Base-by-base conservation (phyloP, 225 moss, liverwort and hornwort species). In the Marchantia paleacea region DNA sequence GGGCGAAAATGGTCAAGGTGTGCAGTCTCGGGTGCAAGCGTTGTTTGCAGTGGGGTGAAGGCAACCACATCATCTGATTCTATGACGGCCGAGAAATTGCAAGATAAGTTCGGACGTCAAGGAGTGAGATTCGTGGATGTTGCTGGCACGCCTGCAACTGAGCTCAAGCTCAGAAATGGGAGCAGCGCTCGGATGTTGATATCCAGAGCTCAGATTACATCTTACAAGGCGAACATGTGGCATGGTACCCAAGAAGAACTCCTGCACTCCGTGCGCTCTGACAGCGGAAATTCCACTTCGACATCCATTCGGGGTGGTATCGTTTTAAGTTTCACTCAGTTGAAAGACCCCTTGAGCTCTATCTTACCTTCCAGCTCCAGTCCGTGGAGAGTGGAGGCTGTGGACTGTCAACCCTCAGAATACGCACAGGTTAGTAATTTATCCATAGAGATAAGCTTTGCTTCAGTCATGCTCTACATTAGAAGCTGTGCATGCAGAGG, bases 141-240 rank as follows among this genome's bases (percentile, higher is more conserved):
- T 24, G 91, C 68, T 10, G 92, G 88, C 39, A 82, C 80, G 12
- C 82, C 57, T 48, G 86, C 87, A 11, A 87, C 85, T 64, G 92
- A 93, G 82, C 72, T 97, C 80, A 90, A 82, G 67, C 78, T 97
- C 51, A 73, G 83, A 26, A 89, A 90, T 79, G 89, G 92, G 58
- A 86, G 88, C 66, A 91, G 85, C 73, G 88, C 79, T 3, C 86
- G 90, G 24, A 71, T 94, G 52, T 75, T 94, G 78, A 24, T 94
- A 75, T 83, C 89, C 53, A 82, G 25, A 6, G 97, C 90, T 31
- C 83, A 82, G 3, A 87, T 94, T 52, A 76, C 88, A 5, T 97
- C 94, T 4, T 92, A 85, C 81, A 91, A 90, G 63, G 82, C 91
- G 4, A 67, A 75, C 50, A 97, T 93, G 94, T 94, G 94, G 94